A percentile compares a stretch with the other conserved stretches of the same genome.
Conservation (phyloP, 768 basidiomycete species). For the Dictyophora rubrovolvata region DNA sequence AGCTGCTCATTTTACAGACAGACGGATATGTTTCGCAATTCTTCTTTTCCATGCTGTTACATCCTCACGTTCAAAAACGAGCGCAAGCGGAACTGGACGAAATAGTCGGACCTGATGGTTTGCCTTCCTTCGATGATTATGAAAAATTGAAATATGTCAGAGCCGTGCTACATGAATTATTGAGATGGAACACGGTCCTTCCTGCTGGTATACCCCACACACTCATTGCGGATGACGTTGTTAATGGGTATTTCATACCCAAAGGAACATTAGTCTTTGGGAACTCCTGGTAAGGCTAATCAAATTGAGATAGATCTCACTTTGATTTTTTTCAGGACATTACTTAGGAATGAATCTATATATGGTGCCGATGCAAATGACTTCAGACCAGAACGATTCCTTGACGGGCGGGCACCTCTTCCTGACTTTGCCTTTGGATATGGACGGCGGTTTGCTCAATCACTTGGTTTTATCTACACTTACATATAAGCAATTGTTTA, state of each 20-base stretch:
- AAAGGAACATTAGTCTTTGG: conserved; percentile 1
- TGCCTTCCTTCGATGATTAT: conserved; percentile 14
- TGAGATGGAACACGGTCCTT: background rate
- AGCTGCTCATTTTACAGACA: background rate
- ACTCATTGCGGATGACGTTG: background rate
- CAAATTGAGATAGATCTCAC: background rate
- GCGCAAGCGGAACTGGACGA: conserved; percentile 17
- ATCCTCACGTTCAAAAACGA: conserved; percentile 15
- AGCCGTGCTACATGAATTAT: background rate
- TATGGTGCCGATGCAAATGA: background rate
- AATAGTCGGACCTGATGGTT: conserved; percentile 15
- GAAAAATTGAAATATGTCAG: background rate
- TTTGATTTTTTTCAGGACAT: background rate
- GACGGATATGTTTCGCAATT: conserved; percentile 5
- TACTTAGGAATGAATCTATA: background rate
- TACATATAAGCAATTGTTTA: background rate
- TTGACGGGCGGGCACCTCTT: background rate
- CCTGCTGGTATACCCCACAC: background rate
- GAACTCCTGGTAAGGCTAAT: background rate
- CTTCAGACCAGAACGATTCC: background rate
- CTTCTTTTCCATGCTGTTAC: conserved; percentile 17
- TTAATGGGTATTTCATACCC: background rate
- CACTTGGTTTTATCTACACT: background rate
- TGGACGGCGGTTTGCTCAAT: background rate
- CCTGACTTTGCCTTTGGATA: background rate